Conservation (phyloP, 106 monocot genomes). For the Amphibolis antarctica region DNA sequence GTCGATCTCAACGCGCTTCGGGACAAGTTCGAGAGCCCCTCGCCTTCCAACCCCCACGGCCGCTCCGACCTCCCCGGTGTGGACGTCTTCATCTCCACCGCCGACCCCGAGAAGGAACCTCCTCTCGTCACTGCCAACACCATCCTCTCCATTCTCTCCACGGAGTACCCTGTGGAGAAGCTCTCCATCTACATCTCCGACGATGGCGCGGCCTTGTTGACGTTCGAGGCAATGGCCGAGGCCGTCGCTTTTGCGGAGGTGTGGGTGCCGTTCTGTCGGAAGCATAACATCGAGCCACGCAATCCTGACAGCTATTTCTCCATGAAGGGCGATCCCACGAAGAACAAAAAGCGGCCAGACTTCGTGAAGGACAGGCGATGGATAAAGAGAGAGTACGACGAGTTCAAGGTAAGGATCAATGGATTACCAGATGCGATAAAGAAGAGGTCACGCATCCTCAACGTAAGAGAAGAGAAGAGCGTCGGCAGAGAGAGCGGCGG, state of each 20-base stretch:
- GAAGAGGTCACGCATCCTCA: conserved; percentile 33
- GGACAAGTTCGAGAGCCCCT: conserved; percentile 18
- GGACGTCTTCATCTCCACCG: conserved; percentile 24
- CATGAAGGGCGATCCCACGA: conserved; percentile 64
- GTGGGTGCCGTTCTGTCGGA: conserved; percentile 96
- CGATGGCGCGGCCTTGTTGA: conserved; percentile 73
- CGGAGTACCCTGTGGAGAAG: conserved; percentile 94
- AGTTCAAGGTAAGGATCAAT: conserved; percentile 88
- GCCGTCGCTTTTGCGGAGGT: conserved; percentile 60
- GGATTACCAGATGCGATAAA: conserved; percentile 61
- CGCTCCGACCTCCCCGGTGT: conserved; percentile 19
- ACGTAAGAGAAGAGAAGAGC: conserved; percentile 44
- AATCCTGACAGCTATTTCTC: conserved; percentile 78
- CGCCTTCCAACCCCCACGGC: conserved; percentile 10
- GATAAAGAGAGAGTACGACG: conserved; percentile 95
- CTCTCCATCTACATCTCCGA: conserved; percentile 79
- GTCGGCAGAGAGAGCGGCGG: conserved; percentile 38
- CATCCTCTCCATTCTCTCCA: conserved; percentile 75
- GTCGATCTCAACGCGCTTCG: conserved; percentile 59
- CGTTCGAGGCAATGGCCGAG: conserved; percentile 89
- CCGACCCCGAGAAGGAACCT: conserved; percentile 36
- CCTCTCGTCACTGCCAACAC: conserved; percentile 85
- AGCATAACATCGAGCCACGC: conserved; percentile 81
- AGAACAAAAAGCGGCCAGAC: conserved; percentile 82
- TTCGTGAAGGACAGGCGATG: conserved; percentile 90